Evolutionary conservation across 306 rosid genomes (phyloP).

Genomic region (Lagenaria siceraria): DNA sequence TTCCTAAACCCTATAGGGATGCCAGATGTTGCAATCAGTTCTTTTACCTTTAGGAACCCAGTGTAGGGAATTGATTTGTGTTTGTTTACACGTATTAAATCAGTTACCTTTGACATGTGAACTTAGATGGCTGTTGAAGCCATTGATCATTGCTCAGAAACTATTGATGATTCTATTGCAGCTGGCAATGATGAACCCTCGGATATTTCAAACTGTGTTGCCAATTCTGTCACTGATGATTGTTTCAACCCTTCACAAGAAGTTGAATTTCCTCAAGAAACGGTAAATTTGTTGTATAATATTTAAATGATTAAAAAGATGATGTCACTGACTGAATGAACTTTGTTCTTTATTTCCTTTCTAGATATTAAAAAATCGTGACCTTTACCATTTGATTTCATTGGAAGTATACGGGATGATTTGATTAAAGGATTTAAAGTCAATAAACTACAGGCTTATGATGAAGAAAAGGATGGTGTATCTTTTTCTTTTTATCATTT

Average conservation of each 20-base stretch:
- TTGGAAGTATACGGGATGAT: neutral
- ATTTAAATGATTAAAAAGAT: neutral
- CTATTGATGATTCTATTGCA: conserved; percentile 16
- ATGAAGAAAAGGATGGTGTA: neutral
- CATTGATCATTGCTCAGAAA: conserved; percentile 7
- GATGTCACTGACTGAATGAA: neutral
- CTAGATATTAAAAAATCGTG: neutral
- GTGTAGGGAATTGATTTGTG: neutral
- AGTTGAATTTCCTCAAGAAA: conserved; percentile 19
- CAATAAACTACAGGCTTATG: neutral
- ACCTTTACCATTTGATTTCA: neutral
- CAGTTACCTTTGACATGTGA: neutral
- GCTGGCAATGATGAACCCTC: conserved; percentile 16
- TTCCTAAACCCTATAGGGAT: neutral
- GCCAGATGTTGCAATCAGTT: neutral
- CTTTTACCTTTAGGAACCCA: neutral
- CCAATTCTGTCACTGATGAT: conserved; percentile 21
- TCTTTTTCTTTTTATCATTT: neutral
- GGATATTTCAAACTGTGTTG: conserved; percentile 19
- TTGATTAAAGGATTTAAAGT: neutral
- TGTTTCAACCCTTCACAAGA: conserved; percentile 22
- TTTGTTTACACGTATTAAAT: neutral
- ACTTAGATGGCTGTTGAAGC: conserved; percentile 10
- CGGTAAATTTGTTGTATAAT: conserved; percentile 24
- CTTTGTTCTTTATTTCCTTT: neutral